Evolutionary conservation across 805 yeast genomes (phyloP).

Genomic region (Candida insectalens): DNA sequence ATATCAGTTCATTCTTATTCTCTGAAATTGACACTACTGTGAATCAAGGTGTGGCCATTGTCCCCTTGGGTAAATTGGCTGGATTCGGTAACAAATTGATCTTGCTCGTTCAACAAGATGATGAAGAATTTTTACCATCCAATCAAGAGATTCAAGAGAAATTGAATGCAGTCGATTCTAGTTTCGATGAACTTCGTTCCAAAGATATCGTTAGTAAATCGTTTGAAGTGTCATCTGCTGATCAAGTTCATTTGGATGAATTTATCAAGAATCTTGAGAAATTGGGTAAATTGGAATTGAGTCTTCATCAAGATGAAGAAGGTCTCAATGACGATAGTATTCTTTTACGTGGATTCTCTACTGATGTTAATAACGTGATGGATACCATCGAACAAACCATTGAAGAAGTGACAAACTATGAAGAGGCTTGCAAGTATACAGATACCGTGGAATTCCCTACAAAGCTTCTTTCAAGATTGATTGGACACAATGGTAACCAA

Average conservation of each 20-base stretch:
- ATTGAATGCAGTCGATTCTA: conserved; percentile 42
- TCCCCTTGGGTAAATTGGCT: conserved; percentile 46
- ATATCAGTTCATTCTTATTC: conserved; percentile 56
- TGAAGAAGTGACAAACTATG: conserved; percentile 33
- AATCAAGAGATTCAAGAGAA: conserved; percentile 46
- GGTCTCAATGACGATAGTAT: conserved; percentile 40
- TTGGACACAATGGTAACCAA: conserved; percentile 83
- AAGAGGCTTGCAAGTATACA: conserved; percentile 29
- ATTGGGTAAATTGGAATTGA: conserved; percentile 30
- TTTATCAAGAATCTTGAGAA: conserved; percentile 42
- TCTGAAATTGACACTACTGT: conserved; percentile 34
- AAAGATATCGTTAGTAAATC: conserved; percentile 39
- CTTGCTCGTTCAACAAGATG: conserved; percentile 41
- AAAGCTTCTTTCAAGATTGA: conserved; percentile 61
- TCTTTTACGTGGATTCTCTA: conserved; percentile 58
- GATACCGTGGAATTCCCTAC: conserved; percentile 54
- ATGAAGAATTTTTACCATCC: conserved; percentile 69
- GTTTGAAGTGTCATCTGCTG: conserved; percentile 40
- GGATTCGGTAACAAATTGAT: conserved; percentile 38
- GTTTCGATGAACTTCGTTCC: conserved; percentile 54
- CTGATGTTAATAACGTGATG: conserved; percentile 46
- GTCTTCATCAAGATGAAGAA: conserved; percentile 34
- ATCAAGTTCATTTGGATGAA: conserved; percentile 54
- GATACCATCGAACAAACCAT: conserved; percentile 44
- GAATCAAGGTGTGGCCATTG: conserved; percentile 40